Conservation (phyloP, 2,329 filamentous ascomycete species). For the Neofusicoccum kwambonambiense region DNA sequence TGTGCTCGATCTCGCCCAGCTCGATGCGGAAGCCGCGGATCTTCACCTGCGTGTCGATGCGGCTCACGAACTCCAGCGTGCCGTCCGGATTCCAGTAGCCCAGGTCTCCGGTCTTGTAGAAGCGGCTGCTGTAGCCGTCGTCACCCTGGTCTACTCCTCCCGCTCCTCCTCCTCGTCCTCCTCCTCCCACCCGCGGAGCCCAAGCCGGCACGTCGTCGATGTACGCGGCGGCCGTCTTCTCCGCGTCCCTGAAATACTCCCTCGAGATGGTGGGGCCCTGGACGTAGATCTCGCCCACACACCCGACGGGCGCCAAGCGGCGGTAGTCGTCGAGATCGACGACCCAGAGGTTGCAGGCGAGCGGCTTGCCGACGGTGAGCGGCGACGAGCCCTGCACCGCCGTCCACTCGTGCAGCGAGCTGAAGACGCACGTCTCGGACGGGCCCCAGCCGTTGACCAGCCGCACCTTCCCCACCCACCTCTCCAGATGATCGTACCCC, state of each 20-base stretch:
- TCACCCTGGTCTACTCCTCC: neutral
- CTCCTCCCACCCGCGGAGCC: conserved; percentile 3
- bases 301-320: conserved; percentile 34
- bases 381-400: neutral
- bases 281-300: conserved; percentile 34
- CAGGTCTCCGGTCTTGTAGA: conserved; percentile 36
- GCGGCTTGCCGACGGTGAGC: neutral
- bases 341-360: conserved; percentile 26
- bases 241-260: conserved; percentile 33
- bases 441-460: conserved; percentile 2
- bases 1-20: conserved; percentile 47
- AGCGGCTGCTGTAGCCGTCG: conserved; percentile 20
- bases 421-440: neutral
- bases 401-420: neutral
- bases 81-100: conserved; percentile 34
- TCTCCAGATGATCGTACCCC: neutral
- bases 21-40: conserved; percentile 48
- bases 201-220: conserved; percentile 31
- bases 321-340: conserved; percentile 32
- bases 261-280: conserved; percentile 35
- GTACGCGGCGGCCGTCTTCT: conserved; percentile 31
- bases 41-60: conserved; percentile 38
- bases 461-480: neutral
- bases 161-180: too few relatives aligned
- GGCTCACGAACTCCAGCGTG: conserved; percentile 36